These are phyloP conservation scores for Dissoconium aciculare DNA, from an alignment of 2,329 filamentous ascomycete genomes.

Conservation along the genomic window DNA sequence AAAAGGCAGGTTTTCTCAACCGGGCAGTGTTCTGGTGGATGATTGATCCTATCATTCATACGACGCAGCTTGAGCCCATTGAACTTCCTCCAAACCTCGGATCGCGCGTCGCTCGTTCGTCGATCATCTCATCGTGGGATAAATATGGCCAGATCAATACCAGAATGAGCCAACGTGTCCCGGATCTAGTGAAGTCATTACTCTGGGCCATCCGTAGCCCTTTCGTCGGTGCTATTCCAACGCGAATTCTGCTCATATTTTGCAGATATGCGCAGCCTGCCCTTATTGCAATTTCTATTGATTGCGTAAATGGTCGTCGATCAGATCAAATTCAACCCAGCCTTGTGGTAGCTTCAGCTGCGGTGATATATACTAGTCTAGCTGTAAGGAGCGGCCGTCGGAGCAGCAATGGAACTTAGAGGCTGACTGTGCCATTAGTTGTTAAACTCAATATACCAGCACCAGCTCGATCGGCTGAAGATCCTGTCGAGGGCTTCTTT, in stretches of 20 bases:
- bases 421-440: neutral
- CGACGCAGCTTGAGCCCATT: neutral
- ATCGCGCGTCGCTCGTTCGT: neutral
- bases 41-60: neutral
- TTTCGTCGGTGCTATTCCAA: neutral
- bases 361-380: neutral
- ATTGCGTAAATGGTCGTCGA: neutral
- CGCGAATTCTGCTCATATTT: neutral
- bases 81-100: neutral
- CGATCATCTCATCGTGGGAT: neutral
- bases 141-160: neutral
- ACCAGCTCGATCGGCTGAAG: neutral
- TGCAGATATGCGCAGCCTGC: constrained; percentile 1
- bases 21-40: constrained; percentile 1
- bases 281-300: neutral
- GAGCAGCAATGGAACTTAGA: neutral
- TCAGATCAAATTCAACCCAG: neutral
- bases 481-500: neutral
- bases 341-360: neutral
- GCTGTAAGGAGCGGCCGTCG: neutral
- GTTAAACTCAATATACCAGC: constrained; percentile 1
- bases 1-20: constrained; percentile 1
- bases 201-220: neutral
- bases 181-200: neutral
- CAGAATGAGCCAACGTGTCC: neutral